Conservation (phyloP, 2,329 filamentous ascomycete genomes). For the Penicillium polonicum region DNA sequence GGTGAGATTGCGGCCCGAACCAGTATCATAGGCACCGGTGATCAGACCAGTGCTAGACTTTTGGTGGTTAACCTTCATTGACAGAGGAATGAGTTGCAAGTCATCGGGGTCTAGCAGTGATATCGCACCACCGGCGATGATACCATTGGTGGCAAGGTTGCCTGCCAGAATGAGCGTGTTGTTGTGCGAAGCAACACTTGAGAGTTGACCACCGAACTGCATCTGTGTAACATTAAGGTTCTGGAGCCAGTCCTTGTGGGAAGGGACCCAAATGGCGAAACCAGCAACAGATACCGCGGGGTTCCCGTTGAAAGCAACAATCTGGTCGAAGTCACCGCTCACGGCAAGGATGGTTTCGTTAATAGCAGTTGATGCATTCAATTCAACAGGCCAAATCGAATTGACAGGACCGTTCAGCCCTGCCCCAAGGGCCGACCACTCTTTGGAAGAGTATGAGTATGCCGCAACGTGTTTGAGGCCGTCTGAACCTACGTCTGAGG, state of each 20-base stretch:
- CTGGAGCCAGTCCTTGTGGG: constrained; percentile 79
- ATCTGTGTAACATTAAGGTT: constrained; percentile 68
- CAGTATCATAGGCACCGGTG: constrained; percentile 73
- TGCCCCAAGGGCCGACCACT: constrained; percentile 77
- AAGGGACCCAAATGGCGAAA: constrained; percentile 90
- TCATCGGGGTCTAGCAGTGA: constrained; percentile 53
- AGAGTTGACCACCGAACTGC: constrained; percentile 69
- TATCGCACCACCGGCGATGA: constrained; percentile 70
- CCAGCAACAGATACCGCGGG: constrained; percentile 64
- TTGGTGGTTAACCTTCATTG: constrained; percentile 50
- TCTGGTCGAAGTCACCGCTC: constrained; percentile 73
- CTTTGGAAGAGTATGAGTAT: constrained; percentile 66
- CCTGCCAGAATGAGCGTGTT: constrained; percentile 71
- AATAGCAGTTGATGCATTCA: constrained; percentile 71
- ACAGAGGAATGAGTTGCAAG: constrained; percentile 42
- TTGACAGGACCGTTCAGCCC: constrained; percentile 79
- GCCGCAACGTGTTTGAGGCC: constrained; percentile 73
- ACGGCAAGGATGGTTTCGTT: constrained; percentile 75
- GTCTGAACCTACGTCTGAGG: constrained; percentile 58
- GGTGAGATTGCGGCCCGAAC: constrained; percentile 72
- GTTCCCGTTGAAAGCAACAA: constrained; percentile 65
- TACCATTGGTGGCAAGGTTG: constrained; percentile 72
- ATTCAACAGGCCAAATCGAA: constrained; percentile 69
- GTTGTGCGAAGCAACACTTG: constrained; percentile 62
- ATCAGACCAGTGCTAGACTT: constrained; percentile 49